Evolutionary conservation across 2,329 filamentous ascomycete species (phyloP).

Genomic region (Scytalidium lignicola): DNA sequence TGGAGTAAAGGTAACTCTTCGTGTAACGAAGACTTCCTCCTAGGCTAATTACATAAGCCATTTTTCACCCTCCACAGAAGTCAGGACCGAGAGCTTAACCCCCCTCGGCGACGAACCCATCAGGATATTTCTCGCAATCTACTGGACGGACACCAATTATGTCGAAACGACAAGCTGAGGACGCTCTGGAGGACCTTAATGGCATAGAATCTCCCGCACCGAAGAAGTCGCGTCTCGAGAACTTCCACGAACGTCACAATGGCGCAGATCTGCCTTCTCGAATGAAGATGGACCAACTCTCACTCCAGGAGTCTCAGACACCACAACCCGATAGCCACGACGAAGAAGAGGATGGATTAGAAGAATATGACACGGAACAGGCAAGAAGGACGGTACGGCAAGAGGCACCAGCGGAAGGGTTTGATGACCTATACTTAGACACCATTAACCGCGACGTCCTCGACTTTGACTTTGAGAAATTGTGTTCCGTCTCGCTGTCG

Average conservation of each 20-base stretch:
- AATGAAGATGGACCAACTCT: slow-evolving; percentile 12
- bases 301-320: slow-evolving; percentile 14
- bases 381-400: slow-evolving; percentile 55
- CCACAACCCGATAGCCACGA: slow-evolving; percentile 24
- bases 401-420: slow-evolving; percentile 75
- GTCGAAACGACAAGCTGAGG: slow-evolving; percentile 55
- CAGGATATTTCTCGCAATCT: not conserved
- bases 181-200: slow-evolving; percentile 52
- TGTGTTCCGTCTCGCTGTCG: slow-evolving; percentile 90
- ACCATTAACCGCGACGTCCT: slow-evolving; percentile 90
- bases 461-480: slow-evolving; percentile 98
- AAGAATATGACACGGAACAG: slow-evolving; percentile 31
- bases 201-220: slow-evolving; percentile 52
- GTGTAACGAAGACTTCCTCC: no score
- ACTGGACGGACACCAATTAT: slow-evolving; percentile 20
- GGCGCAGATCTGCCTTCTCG: slow-evolving; percentile 25
- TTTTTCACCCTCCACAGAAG: no score
- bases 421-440: slow-evolving; percentile 94
- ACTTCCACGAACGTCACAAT: slow-evolving; percentile 20
- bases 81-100: no score
- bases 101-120: no score
- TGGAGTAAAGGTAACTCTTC: no score
- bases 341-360: slow-evolving; percentile 31
- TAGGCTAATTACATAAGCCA: no score
- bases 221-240: slow-evolving; percentile 49